Evolutionary conservation across 495 filamentous ascomycete species (phyloP), one percentile per base, ranked within the genome.

Genomic region (Aspergillus hancockii): DNA sequence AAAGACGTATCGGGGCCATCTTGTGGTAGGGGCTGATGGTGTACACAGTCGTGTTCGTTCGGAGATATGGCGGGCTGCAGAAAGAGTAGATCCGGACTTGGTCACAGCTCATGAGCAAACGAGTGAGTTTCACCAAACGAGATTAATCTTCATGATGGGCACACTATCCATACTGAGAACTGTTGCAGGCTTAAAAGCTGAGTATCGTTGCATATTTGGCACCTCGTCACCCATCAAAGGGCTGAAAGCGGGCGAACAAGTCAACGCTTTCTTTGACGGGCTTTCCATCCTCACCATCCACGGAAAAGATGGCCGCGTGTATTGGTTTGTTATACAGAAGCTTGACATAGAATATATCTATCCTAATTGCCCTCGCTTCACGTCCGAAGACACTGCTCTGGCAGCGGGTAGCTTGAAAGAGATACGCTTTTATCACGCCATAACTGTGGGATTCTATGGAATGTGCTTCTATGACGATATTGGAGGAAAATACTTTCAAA

Each of bases 21-120:
- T 81, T 14, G 60, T 83, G 4, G 63, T 79, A 4, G 80, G 79
- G 0, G 72, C 71, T 8, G 81, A 83, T 60, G 81, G 80, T 0
- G 75, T 81, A 14, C 72, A 77, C 49, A 81, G 79, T 60, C 63
- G 52, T 51, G 71, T 75, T 8, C 63, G 78, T 22, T 36, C 57
- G 25, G 71, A 75, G 55, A 60, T 60, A 22, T 52, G 49, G 49
- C 0, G 18, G 14, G 8, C 3, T 9, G 23, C 53, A 30, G 38
- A 56, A 16, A 0, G 1, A 2, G 1, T 3, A 10, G 12, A 47
- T 8, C 54, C 38, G 16, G 23, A 38, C 47, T 28, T 31, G 21
- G 14, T 52, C 49, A 52, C 22, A n/a, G 21, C 21, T 5, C 49
- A 32, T 8, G 21, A 30, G 28, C 31, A 16, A 32, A 10, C 25